phyloP scores from a whole-genome alignment of 768 basidiomycete species.

The Phaffia tasmanica region DNA sequence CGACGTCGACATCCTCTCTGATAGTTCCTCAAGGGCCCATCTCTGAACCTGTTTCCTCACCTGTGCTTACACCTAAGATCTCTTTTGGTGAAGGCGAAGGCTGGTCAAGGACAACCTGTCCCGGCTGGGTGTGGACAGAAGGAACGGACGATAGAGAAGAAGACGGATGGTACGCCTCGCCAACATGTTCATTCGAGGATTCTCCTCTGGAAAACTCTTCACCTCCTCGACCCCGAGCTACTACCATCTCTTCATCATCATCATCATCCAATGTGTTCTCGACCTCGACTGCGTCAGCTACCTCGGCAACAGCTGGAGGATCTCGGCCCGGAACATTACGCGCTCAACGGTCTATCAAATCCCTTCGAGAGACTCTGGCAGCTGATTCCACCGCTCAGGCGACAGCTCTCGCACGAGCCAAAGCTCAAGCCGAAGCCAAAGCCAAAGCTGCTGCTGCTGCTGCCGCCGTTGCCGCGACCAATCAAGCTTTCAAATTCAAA shows the following conservation, averaged over 20 bases:
- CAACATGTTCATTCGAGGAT: neutral
- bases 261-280: too few relatives aligned
- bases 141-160: too few relatives aligned
- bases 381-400: neutral
- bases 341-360: slow-evolving; percentile 11
- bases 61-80: neutral
- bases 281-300: neutral
- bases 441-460: too few relatives aligned
- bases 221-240: neutral
- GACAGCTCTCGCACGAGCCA: neutral
- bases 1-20: neutral
- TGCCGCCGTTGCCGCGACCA: too few relatives aligned
- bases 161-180: neutral
- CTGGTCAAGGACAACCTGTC: neutral
- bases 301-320: neutral
- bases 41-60: neutral
- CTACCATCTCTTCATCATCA: neutral
- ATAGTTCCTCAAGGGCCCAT: neutral
- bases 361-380: neutral
- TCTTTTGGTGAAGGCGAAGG: slow-evolving; percentile 3
- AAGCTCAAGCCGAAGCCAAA: neutral
- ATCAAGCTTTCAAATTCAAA: too few relatives aligned
- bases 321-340: neutral
- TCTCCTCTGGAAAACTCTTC: neutral
- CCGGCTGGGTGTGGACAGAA: too few relatives aligned